phyloP scores from a whole-genome alignment of 106 monocot genomes.

The Dioscorea dumetorum region DNA sequence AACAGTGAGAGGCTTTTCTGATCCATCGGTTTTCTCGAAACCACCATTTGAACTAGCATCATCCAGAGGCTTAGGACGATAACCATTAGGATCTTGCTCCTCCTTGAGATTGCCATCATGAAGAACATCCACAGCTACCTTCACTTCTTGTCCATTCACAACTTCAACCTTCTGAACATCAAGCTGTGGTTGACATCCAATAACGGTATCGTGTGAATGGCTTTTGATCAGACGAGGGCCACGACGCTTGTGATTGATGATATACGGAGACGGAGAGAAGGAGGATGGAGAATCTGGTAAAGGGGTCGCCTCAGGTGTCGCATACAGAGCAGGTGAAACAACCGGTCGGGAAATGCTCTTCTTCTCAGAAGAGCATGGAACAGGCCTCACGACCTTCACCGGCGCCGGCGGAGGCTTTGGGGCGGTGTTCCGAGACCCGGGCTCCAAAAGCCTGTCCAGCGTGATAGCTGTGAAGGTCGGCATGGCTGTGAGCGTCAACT shows the following conservation, averaged over 20 bases:
- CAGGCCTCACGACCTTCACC: constrained; percentile 2
- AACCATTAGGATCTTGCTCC: background rate
- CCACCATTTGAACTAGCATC: constrained; percentile 2
- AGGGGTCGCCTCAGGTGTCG: constrained; percentile 38
- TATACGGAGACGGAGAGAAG: constrained; percentile 36
- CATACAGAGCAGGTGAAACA: constrained; percentile 49
- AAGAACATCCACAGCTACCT: background rate
- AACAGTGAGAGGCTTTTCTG: constrained; percentile 1
- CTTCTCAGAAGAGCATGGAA: background rate
- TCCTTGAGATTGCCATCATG: background rate
- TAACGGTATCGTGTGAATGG: constrained; percentile 16
- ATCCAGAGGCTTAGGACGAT: background rate
- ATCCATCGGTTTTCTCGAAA: background rate
- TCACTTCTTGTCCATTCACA: background rate
- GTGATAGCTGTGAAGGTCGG: constrained; percentile 46
- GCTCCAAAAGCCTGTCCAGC: constrained; percentile 53
- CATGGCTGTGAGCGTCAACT: constrained; percentile 16
- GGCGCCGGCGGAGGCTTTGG: constrained; percentile 13
- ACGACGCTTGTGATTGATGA: constrained; percentile 55
- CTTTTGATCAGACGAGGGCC: constrained; percentile 42
- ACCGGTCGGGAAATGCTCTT: constrained; percentile 7
- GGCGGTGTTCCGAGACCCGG: constrained; percentile 24
- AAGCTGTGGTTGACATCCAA: background rate
- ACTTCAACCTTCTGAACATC: constrained; percentile 2
- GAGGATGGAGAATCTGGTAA: constrained; percentile 43